Conservation (phyloP, 176 grass and related monocot species). For the Dendrocalamus sinicus region DNA sequence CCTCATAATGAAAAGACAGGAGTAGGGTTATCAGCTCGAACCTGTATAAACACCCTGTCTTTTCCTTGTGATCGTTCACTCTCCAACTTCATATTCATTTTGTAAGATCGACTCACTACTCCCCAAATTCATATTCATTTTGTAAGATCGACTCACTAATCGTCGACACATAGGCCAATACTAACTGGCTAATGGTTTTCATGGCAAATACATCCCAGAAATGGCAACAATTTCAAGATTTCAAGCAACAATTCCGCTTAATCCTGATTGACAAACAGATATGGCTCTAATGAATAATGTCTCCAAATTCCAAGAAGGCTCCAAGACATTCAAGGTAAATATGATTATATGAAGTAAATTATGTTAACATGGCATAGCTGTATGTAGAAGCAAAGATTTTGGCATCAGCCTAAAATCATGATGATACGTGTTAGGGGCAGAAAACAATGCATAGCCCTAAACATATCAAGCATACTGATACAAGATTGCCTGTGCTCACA, state of each 20-base stretch:
- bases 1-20: neutral
- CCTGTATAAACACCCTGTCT: neutral
- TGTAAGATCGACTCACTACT: neutral
- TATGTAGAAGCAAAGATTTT: neutral
- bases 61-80: neutral
- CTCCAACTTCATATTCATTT: neutral
- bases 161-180: neutral
- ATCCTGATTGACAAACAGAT: neutral
- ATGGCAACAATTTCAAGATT: slow-evolving; percentile 21
- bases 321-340: slow-evolving; percentile 20
- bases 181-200: neutral
- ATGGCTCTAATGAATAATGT: neutral
- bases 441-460: neutral
- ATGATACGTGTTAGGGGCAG: neutral
- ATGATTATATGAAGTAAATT: slow-evolving; percentile 14
- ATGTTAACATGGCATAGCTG: neutral
- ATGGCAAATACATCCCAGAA: neutral
- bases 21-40: neutral
- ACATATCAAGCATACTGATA: neutral
- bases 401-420: neutral
- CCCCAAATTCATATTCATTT: neutral
- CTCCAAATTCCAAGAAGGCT: neutral
- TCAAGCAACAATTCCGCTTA: neutral
- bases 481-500: neutral
- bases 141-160: neutral